Base-by-base conservation (phyloP, 768 basidiomycete genomes). In the Pulveroboletus sp. region DNA sequence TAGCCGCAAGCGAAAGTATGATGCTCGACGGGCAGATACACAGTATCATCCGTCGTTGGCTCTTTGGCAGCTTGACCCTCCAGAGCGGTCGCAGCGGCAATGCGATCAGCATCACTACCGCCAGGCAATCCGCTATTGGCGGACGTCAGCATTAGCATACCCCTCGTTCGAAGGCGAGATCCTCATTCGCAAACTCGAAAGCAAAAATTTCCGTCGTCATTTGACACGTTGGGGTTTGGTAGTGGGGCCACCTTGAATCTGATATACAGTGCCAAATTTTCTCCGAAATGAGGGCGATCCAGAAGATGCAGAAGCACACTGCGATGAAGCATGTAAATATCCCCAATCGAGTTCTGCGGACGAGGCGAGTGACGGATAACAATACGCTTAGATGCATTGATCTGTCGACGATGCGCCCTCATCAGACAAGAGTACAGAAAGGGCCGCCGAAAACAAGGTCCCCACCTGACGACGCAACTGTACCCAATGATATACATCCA, bases 1-100 rank as follows among this genome's bases (percentile, higher is more conserved):
- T 1, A 12, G 53, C 48, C 0, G n/a, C 55, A 10, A 61, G 27
- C 23, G 53, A 41, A 5, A 61, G 41, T n/a, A 55, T 16, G 20
- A 51, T 11, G 19, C 58, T 57, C 10, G 58, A 60, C 2, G 53
- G 27, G 31, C 60, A 60, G 29, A 50, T 48, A 4, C 44, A 43
- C 17, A 60, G 49, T 20, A 61, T 57, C 60, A 60, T 60, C 14
- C 53, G 45, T 13, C 56, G 45, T 13, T 55, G 56, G 39, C 38
- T 39, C 3, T 9, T 34, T 0, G 56, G 56, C 5, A 61, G 43
- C 23, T 39, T 60, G 31, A 61, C 47, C 27, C 31, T 45, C 58
- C 55, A 57, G 10, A 61, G 52, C 41, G 60, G 11, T 2, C 49
- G 19, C 20, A 61, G n/a, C 2, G 58, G 58, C 11, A 59, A 17